Evolutionary conservation across 192 early-diverging fungal genomes (phyloP).

Genomic region (Pilaira anomala): DNA sequence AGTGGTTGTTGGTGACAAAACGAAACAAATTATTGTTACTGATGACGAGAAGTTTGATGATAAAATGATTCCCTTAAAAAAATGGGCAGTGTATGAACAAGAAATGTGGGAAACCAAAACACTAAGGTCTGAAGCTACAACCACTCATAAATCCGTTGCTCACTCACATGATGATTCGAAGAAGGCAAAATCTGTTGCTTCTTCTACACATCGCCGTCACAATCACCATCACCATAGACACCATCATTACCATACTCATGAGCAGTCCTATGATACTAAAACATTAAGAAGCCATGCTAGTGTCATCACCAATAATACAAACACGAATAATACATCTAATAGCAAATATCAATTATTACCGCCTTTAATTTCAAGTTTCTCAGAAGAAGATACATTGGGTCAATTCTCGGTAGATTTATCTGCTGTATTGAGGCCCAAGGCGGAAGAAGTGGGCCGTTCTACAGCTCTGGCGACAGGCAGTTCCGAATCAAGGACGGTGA

Average conservation of each 20-base stretch:
- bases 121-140: conserved; percentile 17
- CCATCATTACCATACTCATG: not conserved
- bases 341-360: not conserved
- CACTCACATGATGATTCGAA: conserved; percentile 25
- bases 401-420: conserved; percentile 24
- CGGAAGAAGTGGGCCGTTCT: not conserved
- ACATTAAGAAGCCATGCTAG: conserved; percentile 6
- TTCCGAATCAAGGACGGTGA: not conserved
- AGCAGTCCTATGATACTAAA: not conserved
- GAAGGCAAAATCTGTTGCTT: not conserved
- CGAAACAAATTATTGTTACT: conserved; percentile 49
- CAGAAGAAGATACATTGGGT: conserved; percentile 8
- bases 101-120: conserved; percentile 48
- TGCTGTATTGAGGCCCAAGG: conserved; percentile 2
- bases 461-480: not conserved
- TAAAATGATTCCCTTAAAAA: conserved; percentile 62
- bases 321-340: not conserved
- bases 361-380: conserved; percentile 10
- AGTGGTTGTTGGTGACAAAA: conserved; percentile 56
- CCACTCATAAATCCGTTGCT: conserved; percentile 20
- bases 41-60: conserved; percentile 75
- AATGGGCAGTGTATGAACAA: conserved; percentile 68
- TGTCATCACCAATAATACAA: not conserved
- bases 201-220: not conserved
- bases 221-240: not conserved